These are phyloP conservation scores for Amanita rubescens DNA, from an alignment of 768 basidiomycete genomes.

Conservation along the genomic window DNA sequence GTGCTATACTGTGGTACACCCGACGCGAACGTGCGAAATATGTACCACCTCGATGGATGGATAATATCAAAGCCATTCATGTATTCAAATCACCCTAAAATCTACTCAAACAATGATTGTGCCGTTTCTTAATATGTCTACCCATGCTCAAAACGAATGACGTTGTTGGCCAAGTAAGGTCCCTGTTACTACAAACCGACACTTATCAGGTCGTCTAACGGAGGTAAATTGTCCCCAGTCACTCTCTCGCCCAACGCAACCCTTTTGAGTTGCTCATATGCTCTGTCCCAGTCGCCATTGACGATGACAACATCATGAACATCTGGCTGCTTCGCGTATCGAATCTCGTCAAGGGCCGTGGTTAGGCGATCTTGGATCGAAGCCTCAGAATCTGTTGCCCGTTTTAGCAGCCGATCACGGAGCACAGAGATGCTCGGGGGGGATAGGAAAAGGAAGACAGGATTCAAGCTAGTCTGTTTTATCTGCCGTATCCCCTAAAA, in stretches of 20 bases:
- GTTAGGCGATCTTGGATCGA: constrained; percentile 69
- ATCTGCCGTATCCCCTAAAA: constrained; percentile 86
- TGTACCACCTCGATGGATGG: too few relatives aligned
- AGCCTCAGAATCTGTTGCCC: constrained; percentile 79
- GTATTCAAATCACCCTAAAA: too few relatives aligned
- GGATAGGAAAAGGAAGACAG: constrained; percentile 87
- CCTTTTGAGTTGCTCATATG: constrained; percentile 69
- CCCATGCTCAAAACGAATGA: not conserved
- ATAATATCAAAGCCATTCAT: too few relatives aligned
- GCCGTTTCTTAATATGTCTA: not conserved
- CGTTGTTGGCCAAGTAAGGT: too few relatives aligned
- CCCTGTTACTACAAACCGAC: not conserved
- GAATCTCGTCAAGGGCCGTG: constrained; percentile 73
- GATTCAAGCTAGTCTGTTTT: constrained; percentile 73
- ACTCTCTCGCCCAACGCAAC: constrained; percentile 67
- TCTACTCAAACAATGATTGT: too few relatives aligned
- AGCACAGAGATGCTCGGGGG: constrained; percentile 77
- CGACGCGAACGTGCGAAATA: too few relatives aligned
- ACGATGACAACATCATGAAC: constrained; percentile 81
- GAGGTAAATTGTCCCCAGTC: constrained; percentile 58
- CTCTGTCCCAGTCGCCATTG: constrained; percentile 82
- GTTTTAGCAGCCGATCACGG: constrained; percentile 58
- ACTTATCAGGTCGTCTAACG: constrained; percentile 41
- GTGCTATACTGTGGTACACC: too few relatives aligned
- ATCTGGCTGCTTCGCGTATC: constrained; percentile 70